These are phyloP conservation scores for Trichoderma asperellum DNA, from an alignment of 2,329 filamentous ascomycete genomes.

Conservation along the genomic window DNA sequence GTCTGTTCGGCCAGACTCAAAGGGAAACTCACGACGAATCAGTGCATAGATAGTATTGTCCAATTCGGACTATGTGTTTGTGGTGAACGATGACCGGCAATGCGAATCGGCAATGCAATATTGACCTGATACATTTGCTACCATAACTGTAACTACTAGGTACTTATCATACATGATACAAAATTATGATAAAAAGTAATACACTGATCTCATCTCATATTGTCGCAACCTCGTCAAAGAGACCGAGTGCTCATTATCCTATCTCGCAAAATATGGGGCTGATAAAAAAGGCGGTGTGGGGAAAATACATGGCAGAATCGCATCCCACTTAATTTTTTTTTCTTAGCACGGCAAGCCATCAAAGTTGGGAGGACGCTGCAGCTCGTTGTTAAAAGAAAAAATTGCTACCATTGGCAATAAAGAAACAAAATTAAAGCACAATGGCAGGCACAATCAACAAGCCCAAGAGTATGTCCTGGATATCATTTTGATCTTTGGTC, in stretches of 20 bases:
- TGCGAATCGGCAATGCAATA: not conserved
- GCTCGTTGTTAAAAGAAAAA: slow-evolving; percentile 20
- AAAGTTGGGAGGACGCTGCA: slow-evolving; percentile 11
- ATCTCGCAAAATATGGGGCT: not conserved
- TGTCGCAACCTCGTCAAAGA: not conserved
- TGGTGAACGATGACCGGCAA: not conserved
- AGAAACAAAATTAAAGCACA: slow-evolving; percentile 31
- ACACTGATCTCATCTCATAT: not conserved
- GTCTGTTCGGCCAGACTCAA: not conserved
- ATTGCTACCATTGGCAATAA: not conserved
- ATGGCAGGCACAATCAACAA: slow-evolving; percentile 62
- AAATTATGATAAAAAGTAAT: not conserved
- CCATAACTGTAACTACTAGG: not conserved
- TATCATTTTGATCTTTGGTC: not conserved
- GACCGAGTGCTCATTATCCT: not conserved
- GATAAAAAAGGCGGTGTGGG: slow-evolving; percentile 40
- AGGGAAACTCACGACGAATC: slow-evolving; percentile 18
- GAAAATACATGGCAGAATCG: slow-evolving; percentile 42
- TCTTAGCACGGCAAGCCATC: slow-evolving; percentile 18
- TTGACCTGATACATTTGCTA: too few species aligned
- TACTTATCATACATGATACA: not conserved
- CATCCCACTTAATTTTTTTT: slow-evolving; percentile 47
- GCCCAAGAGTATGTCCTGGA: slow-evolving; percentile 53
- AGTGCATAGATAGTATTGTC: not conserved
- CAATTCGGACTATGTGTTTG: not conserved